Evolutionary conservation across 2,329 filamentous ascomycete species (phyloP).

Genomic region (Penicillium corylophilum): DNA sequence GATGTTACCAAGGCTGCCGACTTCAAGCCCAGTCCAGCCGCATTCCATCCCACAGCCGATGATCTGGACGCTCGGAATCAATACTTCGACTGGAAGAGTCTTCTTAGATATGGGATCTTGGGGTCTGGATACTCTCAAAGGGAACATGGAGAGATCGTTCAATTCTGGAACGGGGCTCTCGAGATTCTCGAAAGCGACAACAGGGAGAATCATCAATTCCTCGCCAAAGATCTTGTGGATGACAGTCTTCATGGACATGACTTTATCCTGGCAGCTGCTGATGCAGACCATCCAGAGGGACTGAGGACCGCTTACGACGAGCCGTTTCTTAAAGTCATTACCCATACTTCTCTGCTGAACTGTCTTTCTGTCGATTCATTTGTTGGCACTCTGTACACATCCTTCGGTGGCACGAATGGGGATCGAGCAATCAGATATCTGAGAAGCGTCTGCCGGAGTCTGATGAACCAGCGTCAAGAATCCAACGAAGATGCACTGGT

Average conservation of each 20-base stretch:
- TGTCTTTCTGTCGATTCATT: slow-evolving; percentile 11
- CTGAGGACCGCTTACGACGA: not conserved
- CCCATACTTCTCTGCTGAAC: slow-evolving; percentile 7
- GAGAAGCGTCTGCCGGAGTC: not conserved
- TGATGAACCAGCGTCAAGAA: not conserved
- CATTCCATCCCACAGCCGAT: not conserved
- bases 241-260: not conserved
- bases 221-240: slow-evolving; percentile 10
- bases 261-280: slow-evolving; percentile 6
- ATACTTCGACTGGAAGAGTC: slow-evolving; percentile 9
- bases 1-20: not conserved
- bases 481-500: not conserved
- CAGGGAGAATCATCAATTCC: slow-evolving; percentile 7
- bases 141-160: not conserved
- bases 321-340: slow-evolving; percentile 13
- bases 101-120: slow-evolving; percentile 1
- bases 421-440: slow-evolving; percentile 14
- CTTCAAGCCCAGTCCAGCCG: not conserved
- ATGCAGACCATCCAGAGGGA: not conserved
- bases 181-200: slow-evolving; percentile 7
- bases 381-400: slow-evolving; percentile 12
- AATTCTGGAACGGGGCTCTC: slow-evolving; percentile 10
- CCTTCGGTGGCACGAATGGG: slow-evolving; percentile 9
- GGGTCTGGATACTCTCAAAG: not conserved
- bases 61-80: slow-evolving; percentile 2